Base-by-base conservation (phyloP, 2,329 filamentous ascomycete species). In the Cordyceps farinosa region DNA sequence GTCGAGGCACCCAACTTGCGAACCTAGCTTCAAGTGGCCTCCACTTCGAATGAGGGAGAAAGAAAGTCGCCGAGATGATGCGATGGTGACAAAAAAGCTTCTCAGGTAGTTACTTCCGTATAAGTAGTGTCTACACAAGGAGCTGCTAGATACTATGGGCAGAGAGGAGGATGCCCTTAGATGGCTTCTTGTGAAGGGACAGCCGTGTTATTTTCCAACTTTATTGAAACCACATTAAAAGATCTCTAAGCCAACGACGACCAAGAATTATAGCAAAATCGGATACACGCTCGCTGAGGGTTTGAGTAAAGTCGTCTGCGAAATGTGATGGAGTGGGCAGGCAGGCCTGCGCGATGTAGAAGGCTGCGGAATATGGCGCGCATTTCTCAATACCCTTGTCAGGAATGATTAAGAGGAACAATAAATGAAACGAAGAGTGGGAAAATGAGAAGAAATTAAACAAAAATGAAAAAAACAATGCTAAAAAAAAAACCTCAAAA, bases 301-400 rank as follows among this genome's bases (percentile, higher is more conserved):
- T 54, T 50, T 48, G 63, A 65, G 50, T 60, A 65, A 57, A 63
- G 54, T 17, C 52, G 63, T 45, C 52, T 54, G 52, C 52, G 52
- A 10, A 36, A 54, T 29, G 52, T 54, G 34, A 54, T 54, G 34
- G 34, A n/a, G 32, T 54, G 52, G 52, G 36, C 50, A 5, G 30
- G 52, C 52, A 13, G 29, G 11, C n/a, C 30, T 54, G 52, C 34
- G 52, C 8, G 52, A 54, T 30, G 52, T 17, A 42, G 52, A 29
- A 9, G 52, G 34, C 52, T 54, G 3, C 27, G 42, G 52, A n/a
- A 54, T 10, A 40, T 54, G 34, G 52, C 52, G 34, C 8, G 52
- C 38, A 42, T 54, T n/a, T 54, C 42, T 54, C 52, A 42, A 42
- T n/a, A 27, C 36, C 13, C 52, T 29, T 54, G 52, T 9, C 52